Conservation (phyloP, 73 alveolate genomes). For the Paramecium octaurelia region DNA sequence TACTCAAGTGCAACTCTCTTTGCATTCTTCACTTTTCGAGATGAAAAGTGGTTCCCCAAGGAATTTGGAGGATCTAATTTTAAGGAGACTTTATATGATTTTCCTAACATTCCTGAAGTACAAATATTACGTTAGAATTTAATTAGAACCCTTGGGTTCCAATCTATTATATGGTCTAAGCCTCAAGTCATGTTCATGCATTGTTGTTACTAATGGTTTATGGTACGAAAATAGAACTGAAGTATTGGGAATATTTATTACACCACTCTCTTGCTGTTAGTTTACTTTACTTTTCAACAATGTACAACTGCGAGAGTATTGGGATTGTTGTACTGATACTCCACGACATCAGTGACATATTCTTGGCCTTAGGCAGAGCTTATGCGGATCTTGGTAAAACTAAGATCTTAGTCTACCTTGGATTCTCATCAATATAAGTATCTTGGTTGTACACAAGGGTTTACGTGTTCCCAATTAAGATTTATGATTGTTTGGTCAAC, state of each 20-base stretch:
- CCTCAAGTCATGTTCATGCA: neutral
- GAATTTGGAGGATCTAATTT: conserved; percentile 29
- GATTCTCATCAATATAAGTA: neutral
- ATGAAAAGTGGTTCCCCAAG: neutral
- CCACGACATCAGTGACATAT: conserved; percentile 46
- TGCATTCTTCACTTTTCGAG: neutral
- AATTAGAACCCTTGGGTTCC: neutral
- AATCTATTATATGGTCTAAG: neutral
- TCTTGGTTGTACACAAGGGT: conserved; percentile 52
- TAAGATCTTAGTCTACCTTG: neutral
- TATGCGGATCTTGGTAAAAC: conserved; percentile 29
- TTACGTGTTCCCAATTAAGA: conserved; percentile 17
- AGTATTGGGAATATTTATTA: conserved; percentile 53
- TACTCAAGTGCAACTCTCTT: neutral
- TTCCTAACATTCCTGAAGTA: conserved; percentile 7
- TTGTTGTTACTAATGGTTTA: neutral
- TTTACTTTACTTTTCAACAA: conserved; percentile 49
- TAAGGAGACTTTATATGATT: neutral
- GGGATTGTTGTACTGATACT: conserved; percentile 41
- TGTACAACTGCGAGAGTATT: conserved; percentile 6
- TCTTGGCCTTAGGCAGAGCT: conserved; percentile 38
- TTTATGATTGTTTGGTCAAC: neutral
- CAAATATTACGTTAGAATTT: too few relatives aligned
- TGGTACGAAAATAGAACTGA: conserved; percentile 39
- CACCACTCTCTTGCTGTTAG: conserved; percentile 54